Conservation (phyloP, 192 early-diverging fungal genomes). For the Dissophora globulifera region DNA sequence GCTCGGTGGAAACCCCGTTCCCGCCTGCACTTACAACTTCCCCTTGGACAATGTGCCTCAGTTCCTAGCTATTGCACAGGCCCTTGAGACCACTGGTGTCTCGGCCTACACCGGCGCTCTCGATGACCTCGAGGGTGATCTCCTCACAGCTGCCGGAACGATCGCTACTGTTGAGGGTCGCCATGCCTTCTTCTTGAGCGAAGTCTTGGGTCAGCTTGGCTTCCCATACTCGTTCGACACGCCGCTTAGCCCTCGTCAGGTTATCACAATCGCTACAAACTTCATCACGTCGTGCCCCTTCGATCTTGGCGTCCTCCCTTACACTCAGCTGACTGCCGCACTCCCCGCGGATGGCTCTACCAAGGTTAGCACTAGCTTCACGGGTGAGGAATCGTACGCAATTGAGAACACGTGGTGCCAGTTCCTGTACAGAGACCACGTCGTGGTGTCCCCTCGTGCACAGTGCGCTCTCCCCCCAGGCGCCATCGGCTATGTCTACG, state of each 20-base stretch:
- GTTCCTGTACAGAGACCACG: slow-evolving; percentile 27
- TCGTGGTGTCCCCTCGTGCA: background rate
- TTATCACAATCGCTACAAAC: slow-evolving; percentile 3
- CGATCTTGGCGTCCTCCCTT: slow-evolving; percentile 12
- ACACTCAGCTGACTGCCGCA: slow-evolving; percentile 9
- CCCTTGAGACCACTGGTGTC: slow-evolving; percentile 61
- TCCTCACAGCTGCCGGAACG: background rate
- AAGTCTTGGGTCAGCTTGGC: slow-evolving; percentile 6
- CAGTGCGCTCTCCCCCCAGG: slow-evolving; percentile 15
- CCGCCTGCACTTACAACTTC: slow-evolving; percentile 26
- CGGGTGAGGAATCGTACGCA: background rate
- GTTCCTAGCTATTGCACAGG: slow-evolving; percentile 62
- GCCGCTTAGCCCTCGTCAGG: background rate
- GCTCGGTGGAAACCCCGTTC: slow-evolving; percentile 11
- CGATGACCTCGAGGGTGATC: background rate
- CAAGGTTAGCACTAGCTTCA: slow-evolving; percentile 8
- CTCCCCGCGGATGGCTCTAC: slow-evolving; percentile 4
- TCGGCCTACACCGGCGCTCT: slow-evolving; percentile 62
- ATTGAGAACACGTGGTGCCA: slow-evolving; percentile 26
- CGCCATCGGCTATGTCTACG: slow-evolving; percentile 18
- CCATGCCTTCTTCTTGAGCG: slow-evolving; percentile 23
- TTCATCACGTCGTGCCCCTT: slow-evolving; percentile 17
- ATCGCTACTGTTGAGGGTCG: slow-evolving; percentile 30
- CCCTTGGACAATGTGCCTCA: slow-evolving; percentile 48
- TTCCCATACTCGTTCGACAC: slow-evolving; percentile 28